A percentile compares a stretch with the other conserved stretches of the same genome.
These are phyloP conservation scores for Lavandula angustifolia DNA, from an alignment of 257 asterid species.

Conservation along the genomic window DNA sequence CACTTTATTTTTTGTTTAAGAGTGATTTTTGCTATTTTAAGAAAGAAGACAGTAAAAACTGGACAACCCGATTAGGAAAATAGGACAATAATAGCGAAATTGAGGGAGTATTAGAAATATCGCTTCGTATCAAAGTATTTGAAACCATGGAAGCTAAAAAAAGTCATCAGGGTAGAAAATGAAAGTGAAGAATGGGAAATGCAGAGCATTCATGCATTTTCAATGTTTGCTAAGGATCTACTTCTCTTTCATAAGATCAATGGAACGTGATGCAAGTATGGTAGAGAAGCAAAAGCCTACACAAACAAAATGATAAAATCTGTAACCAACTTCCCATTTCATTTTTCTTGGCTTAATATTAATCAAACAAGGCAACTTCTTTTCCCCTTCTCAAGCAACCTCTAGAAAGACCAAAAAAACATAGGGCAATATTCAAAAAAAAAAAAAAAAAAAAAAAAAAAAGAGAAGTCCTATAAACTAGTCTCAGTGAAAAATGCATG, in stretches of 20 bases:
- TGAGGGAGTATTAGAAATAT: too few relatives aligned
- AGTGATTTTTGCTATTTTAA: too few relatives aligned
- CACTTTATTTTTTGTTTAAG: too few relatives aligned
- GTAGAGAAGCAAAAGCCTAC: slow-evolving; percentile 7
- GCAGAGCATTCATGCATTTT: neutral
- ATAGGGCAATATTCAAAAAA: too few relatives aligned
- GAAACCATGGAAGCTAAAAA: too few relatives aligned
- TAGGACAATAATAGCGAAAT: too few relatives aligned
- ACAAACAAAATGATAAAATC: slow-evolving; percentile 20
- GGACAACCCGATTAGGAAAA: too few relatives aligned
- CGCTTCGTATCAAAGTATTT: too few relatives aligned
- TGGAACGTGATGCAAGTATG: slow-evolving; percentile 1
- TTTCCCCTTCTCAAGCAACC: slow-evolving; percentile 34
- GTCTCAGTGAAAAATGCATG: slow-evolving; percentile 21
- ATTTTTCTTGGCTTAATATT: slow-evolving; percentile 41
- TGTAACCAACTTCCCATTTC: slow-evolving; percentile 34
- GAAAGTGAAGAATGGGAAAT: neutral
- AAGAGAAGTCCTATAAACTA: slow-evolving; percentile 32
- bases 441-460: slow-evolving; percentile 12
- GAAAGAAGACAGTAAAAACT: too few relatives aligned
- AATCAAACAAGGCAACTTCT: slow-evolving; percentile 36
- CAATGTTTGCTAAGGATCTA: neutral
- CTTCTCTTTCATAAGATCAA: neutral
- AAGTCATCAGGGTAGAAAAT: too few relatives aligned
- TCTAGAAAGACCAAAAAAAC: slow-evolving; percentile 25